These are phyloP conservation scores for Tylopilus plumbeoviolaceoides DNA, from an alignment of 768 basidiomycete species.

Conservation along the genomic window DNA sequence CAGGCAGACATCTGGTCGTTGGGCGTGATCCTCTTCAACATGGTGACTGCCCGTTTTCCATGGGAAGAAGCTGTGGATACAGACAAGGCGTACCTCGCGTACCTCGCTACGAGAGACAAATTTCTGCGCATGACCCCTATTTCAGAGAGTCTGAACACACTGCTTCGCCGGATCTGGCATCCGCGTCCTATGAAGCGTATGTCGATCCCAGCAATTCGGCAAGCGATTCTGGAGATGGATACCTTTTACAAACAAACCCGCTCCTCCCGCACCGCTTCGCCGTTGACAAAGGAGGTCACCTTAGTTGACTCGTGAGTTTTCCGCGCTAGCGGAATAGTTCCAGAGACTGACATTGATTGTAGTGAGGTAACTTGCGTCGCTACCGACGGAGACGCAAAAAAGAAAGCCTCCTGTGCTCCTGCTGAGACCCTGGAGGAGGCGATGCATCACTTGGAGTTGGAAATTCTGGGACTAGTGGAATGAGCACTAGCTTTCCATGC, in stretches of 20 bases:
- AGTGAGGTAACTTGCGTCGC: conserved; percentile 14
- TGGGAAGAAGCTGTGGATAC: conserved; percentile 12
- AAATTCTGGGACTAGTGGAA: not conserved
- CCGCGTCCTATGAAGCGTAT: conserved; percentile 7
- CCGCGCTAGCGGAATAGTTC: too few species aligned
- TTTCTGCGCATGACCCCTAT: conserved; percentile 5
- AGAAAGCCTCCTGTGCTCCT: not conserved
- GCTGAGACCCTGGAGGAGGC: not conserved
- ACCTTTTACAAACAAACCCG: conserved; percentile 6
- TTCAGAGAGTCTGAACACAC: conserved; percentile 5
- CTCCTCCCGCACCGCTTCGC: not conserved
- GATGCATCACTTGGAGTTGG: not conserved
- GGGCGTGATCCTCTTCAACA: conserved; percentile 80
- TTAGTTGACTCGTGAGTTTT: conserved; percentile 15
- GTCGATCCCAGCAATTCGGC: conserved; percentile 18
- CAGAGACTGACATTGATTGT: not conserved
- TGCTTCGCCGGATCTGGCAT: conserved; percentile 17
- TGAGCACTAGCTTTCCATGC: not conserved
- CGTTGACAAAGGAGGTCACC: not conserved
- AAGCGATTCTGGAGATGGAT: conserved; percentile 12
- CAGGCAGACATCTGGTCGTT: conserved; percentile 64
- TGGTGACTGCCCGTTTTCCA: conserved; percentile 54
- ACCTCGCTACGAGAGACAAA: not conserved
- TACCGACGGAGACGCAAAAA: not conserved
- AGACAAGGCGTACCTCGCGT: conserved; percentile 4